These are phyloP conservation scores for Gracilariopsis chorda DNA, from an alignment of 23 red algal species.

Conservation along the genomic window DNA sequence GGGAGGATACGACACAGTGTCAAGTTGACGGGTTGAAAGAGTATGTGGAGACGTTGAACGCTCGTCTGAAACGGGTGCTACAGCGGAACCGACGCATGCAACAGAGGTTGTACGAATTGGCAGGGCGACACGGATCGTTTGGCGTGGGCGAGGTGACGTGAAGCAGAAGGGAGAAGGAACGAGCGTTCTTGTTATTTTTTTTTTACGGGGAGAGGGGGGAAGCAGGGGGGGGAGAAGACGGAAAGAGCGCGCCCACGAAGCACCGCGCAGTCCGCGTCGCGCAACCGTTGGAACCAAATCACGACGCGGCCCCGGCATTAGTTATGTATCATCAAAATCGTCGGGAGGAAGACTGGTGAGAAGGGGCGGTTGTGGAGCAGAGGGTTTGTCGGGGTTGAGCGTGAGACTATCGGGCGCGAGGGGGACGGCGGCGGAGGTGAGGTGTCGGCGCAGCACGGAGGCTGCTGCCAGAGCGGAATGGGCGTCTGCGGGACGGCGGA, in stretches of 20 bases:
- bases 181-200: background rate
- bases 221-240: background rate
- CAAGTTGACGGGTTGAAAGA: background rate
- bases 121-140: background rate
- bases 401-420: no score
- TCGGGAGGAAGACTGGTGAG: no score
- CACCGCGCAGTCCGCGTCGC: slow-evolving; percentile 13
- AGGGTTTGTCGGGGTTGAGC: no score
- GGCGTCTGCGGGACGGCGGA: background rate
- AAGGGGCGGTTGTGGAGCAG: no score
- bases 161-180: background rate
- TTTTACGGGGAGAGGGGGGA: background rate
- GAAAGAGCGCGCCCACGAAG: background rate
- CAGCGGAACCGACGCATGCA: background rate
- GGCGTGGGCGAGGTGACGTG: background rate
- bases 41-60: background rate
- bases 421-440: background rate
- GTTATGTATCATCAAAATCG: slow-evolving; percentile 26
- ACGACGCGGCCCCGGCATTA: slow-evolving; percentile 5
- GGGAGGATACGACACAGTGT: background rate
- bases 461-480: background rate
- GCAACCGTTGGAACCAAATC: background rate
- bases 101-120: background rate
- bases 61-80: background rate
- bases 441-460: background rate